A percentile compares a stretch with the other conserved stretches of the same genome.
Evolutionary conservation across 1,139 yeast species (phyloP).

Genomic region (Saccharomycopsis crataegensis): DNA sequence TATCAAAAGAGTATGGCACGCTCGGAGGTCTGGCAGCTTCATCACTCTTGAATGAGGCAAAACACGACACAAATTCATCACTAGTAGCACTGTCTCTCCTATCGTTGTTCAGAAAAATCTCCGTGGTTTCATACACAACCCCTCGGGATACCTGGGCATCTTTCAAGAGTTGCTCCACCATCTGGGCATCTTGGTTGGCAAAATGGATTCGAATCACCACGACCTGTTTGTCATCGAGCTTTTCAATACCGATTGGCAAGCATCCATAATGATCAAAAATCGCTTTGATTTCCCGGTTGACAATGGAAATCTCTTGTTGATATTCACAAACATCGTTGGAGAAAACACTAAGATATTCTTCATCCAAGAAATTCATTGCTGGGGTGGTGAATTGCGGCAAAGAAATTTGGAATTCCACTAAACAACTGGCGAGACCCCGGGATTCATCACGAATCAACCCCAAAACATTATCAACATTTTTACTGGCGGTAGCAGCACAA

Average conservation of each 20-base stretch:
- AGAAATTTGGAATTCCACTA: conserved; percentile 4
- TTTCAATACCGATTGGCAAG: conserved; percentile 29
- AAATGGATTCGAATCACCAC: conserved; percentile 38
- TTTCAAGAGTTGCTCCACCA: conserved; percentile 36
- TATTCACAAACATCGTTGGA: conserved; percentile 19
- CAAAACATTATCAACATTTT: too few species aligned
- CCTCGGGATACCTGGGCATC: conserved; percentile 42
- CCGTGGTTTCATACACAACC: conserved; percentile 24
- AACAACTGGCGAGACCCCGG: not conserved
- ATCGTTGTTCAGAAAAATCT: not conserved
- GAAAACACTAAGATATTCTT: conserved; percentile 35
- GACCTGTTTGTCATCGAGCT: not conserved
- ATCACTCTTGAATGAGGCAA: not conserved
- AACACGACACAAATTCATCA: not conserved
- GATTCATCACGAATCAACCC: too few species aligned
- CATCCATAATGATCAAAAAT: conserved; percentile 37
- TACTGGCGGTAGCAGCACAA: too few species aligned
- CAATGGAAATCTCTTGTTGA: conserved; percentile 27
- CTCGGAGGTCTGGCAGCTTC: not conserved
- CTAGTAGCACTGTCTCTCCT: not conserved
- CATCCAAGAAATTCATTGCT: conserved; percentile 35
- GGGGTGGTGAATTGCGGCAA: conserved; percentile 5
- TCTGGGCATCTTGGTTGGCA: conserved; percentile 41
- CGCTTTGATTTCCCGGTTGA: conserved; percentile 32
- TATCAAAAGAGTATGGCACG: conserved; percentile 1